Conservation (phyloP, 768 basidiomycete genomes). For the Lactifluus volemus region DNA sequence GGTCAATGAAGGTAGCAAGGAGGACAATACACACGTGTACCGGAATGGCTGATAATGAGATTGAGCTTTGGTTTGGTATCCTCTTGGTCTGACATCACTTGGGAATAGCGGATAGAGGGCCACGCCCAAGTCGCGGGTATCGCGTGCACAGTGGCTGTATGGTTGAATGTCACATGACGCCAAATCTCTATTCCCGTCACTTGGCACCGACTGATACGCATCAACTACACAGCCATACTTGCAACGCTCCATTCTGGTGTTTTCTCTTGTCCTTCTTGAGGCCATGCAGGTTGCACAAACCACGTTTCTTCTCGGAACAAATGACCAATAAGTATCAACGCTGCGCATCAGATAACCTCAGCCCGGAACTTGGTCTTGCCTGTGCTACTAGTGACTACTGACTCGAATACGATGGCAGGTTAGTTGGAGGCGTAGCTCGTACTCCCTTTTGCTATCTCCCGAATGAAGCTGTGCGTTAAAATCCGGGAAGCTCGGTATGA, state of each 20-base stretch:
- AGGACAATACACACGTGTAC: conserved; percentile 4
- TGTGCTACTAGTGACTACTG: too few species aligned
- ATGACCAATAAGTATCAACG: too few species aligned
- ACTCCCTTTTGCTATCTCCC: neutral
- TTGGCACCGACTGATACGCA: too few species aligned
- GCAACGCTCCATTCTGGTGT: neutral
- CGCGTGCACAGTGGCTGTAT: neutral
- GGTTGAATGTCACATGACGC: too few species aligned
- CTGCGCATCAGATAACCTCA: too few species aligned
- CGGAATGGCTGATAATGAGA: conserved; percentile 13
- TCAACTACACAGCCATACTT: too few species aligned
- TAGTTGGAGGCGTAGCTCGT: too few species aligned
- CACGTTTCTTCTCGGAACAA: too few species aligned
- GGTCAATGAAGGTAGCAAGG: neutral
- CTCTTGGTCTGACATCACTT: conserved; percentile 13
- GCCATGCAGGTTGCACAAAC: too few species aligned
- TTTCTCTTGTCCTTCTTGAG: neutral
- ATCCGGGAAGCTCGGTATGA: neutral
- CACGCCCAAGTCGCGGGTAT: neutral
- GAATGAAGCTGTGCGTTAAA: neutral
- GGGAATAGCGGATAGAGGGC: too few species aligned
- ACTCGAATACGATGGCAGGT: neutral
- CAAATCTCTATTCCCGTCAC: too few species aligned
- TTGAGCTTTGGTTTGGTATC: conserved; percentile 19
- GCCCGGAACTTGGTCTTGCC: too few species aligned